Evolutionary conservation across 192 early-diverging fungal genomes (phyloP), one percentile per base, ranked within the genome.

Genomic region (Kappamyces sp.): DNA sequence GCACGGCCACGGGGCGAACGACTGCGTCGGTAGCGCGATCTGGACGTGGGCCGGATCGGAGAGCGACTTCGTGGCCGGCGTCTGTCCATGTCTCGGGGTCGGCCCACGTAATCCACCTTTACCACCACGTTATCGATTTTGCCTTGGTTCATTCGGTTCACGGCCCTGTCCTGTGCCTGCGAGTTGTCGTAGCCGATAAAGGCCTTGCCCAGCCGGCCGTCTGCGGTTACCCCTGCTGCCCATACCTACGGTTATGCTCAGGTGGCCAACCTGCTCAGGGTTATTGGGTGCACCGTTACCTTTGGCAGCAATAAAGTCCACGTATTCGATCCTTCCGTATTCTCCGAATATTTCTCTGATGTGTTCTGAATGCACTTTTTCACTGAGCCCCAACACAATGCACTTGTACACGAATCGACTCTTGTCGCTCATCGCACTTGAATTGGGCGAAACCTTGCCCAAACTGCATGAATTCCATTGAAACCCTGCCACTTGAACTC

Each of bases 61-160:
- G 22, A 22, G 22, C 22, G 22, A 22, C 22, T 22, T 22, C 22
- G 22, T 22, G 22, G 22, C 22, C 22, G 22, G 22, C 22, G 22
- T 22, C 22, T 22, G 22, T 22, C 22, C 22, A 22, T 22, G 22
- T 22, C 22, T 22, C 22, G 22, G 22, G 22, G 22, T 22, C 22
- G 22, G 22, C 22, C 22, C 22, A 22, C 22, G 22, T 22, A 22
- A 22, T 22, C 22, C 22, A 22, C 22, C 22, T 22, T 22, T 22
- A 22, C 22, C 22, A 22, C 22, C 22, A 22, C 22, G 22, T 22
- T 22, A 22, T 58, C 55, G 35, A 58, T 36, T 12, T 46, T 14
- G 5, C 33, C 55, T 58, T 45, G 30, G 31, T 58, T 38, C 55
- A 58, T 58, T 1, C 47, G 33, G n/a, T 58, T 58, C 32, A 58